Evolutionary conservation across 2,329 filamentous ascomycete species (phyloP), one percentile per base, ranked within the genome.

Genomic region (Scedosporium minutisporum): DNA sequence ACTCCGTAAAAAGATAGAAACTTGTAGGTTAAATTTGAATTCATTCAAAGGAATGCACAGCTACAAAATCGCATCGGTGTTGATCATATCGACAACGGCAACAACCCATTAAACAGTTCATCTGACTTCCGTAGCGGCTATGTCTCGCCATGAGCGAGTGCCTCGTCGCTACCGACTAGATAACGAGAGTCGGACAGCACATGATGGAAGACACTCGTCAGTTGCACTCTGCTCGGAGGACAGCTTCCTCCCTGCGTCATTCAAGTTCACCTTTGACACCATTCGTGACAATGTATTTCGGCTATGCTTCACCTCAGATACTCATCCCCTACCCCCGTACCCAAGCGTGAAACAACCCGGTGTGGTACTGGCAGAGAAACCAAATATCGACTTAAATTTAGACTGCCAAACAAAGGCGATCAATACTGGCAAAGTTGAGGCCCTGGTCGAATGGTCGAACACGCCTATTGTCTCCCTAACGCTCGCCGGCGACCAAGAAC

Each of bases 201-300:
- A 48, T 38, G 44, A 48, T 21, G 44, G n/a, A 18, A n/a, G 14
- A 48, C 44, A 48, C n/a, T 4, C 44, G 6, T 48, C 44, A 18
- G 21, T 48, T 48, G 9, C 16, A 6, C 44, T 48, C 14, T 21
- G 14, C n/a, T 48, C 44, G 7, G 18, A n/a, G 12, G 44, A 48
- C 76, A 83, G 71, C 5, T 84, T 14, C 16, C 4, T 48, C 9
- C 44, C 44, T 21, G 10, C 16, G 2, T 33, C 58, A 7, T 83
- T 84, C 64, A 72, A 78, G 16, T 90, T 90, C 69, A 77, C 78
- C 0, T 88, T 90, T 65, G 83, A 89, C 69, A 78, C 82, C 0
- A 67, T 90, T 33, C 79, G 81, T 16, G 76, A 80, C 21, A 87
- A 86, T 60, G 74, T 90, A 16, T 91, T 90, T 73, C 78, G 87